Evolutionary conservation across 225 moss, liverwort and hornwort genomes (phyloP).

Genomic region (Polytrichum formosum): DNA sequence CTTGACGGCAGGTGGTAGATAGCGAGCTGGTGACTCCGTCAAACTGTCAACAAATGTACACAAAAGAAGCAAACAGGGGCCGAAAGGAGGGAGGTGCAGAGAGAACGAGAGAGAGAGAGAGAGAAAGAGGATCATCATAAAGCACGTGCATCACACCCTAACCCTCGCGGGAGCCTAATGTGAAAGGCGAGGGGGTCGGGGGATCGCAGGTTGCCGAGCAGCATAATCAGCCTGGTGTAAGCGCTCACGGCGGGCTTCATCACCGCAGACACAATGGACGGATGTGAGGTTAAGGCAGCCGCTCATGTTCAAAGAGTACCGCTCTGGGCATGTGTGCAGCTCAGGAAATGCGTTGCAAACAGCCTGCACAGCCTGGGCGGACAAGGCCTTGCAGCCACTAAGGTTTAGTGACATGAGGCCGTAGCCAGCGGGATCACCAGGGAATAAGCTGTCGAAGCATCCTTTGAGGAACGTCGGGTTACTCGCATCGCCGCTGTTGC

Average conservation of each 20-base stretch:
- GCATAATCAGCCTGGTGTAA: constrained; percentile 51
- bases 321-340: constrained; percentile 94
- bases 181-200: constrained; percentile 11
- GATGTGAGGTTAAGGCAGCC: constrained; percentile 98
- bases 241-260: constrained; percentile 85
- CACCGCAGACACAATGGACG: constrained; percentile 90
- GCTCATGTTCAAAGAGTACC: constrained; percentile 80
- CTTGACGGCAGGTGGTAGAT: no score
- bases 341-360: constrained; percentile 93
- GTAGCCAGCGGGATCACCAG: constrained; percentile 61
- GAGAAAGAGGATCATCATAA: no score
- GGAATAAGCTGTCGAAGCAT: constrained; percentile 65
- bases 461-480: constrained; percentile 42
- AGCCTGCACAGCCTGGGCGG: constrained; percentile 87
- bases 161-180: no score
- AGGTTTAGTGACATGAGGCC: constrained; percentile 93
- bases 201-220: constrained; percentile 37
- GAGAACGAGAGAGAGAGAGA: no score
- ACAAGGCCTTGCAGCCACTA: constrained; percentile 87
- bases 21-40: no score
- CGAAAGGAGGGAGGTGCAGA: no score
- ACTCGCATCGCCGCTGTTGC: constrained; percentile 61
- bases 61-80: no score
- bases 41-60: no score
- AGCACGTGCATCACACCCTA: no score